Base-by-base conservation (phyloP, 2,329 filamentous ascomycete species). In the Cadophora gregata region DNA sequence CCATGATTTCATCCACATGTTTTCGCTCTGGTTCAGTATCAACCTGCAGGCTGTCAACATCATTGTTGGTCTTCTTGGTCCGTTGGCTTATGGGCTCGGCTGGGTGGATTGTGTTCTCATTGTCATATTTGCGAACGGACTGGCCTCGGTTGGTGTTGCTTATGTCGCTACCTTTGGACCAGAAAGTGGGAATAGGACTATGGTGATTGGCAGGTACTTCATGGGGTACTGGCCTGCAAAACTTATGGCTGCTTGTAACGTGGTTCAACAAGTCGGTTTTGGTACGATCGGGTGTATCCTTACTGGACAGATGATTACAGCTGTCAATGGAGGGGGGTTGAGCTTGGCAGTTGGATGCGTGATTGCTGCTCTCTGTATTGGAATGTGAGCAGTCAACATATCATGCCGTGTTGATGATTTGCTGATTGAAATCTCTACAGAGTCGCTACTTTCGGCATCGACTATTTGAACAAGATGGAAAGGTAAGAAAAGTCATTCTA, bases 171-270 rank as follows among this genome's bases (percentile, higher is more conserved):
- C 84, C 0, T 88, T 86, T 78, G 87, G 87, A 0, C 85, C 87
- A 1, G 74, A 82, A 58, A 86, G 84, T 66, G 87, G 87, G 2
- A 86, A 88, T 71, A 79, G 87, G 50, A 88, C 86, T 62, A 85
- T 89, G 85, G 81, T 82, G 72, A 62, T 88, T 70, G 82, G 85
- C 2, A 81, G 86, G 10, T 89, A 87, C 73, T 80, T 84, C 50
- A 88, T 88, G 82, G 87, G 87, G 2, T 89, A 85, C 83, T 89
- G 83, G 80, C 87, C 87, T 0, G 84, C 83, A 61, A 89, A 89
- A 76, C 77, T 90, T 19, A 81, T 88, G 33, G 86, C 87, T n/a
- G 73, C 89, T 24, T 78, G 90, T 60, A 89, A 89, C 70, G 79
- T 90, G 61, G 82, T 90, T 60, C 84, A 88, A 33, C 81, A 88